Evolutionary conservation across 371 early-diverging fungal species (phyloP).

Genomic region (Actinomucor elegans): DNA sequence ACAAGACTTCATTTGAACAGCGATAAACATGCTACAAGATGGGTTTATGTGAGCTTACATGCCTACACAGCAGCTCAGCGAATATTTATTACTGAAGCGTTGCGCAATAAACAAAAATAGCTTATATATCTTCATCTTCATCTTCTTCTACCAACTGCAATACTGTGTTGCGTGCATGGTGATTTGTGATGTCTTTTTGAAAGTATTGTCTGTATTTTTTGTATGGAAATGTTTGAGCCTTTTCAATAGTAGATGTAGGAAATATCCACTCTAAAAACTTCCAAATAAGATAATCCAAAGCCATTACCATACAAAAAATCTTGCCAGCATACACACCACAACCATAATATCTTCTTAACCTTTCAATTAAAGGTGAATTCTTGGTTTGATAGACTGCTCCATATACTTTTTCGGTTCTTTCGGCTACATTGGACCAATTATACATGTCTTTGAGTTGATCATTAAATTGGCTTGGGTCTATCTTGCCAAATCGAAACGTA

Average conservation of each 20-base stretch:
- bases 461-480: slow-evolving; percentile 78
- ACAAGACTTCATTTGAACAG: neutral
- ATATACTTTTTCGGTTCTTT: slow-evolving; percentile 89
- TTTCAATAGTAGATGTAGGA: slow-evolving; percentile 73
- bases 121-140: slow-evolving; percentile 1
- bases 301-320: slow-evolving; percentile 86
- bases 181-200: slow-evolving; percentile 3
- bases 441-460: slow-evolving; percentile 90
- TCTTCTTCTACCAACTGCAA: slow-evolving; percentile 9
- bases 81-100: slow-evolving; percentile 1
- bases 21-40: slow-evolving; percentile 7
- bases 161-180: neutral
- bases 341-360: slow-evolving; percentile 82
- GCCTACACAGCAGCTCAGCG: slow-evolving; percentile 20
- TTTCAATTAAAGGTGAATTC: slow-evolving; percentile 78
- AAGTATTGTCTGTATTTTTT: slow-evolving; percentile 49
- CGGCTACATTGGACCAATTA: slow-evolving; percentile 94
- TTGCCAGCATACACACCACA: slow-evolving; percentile 94
- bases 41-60: slow-evolving; percentile 11
- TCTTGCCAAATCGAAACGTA: slow-evolving; percentile 63
- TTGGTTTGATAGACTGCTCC: slow-evolving; percentile 61
- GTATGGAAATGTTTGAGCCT: slow-evolving; percentile 66
- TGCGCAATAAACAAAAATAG: slow-evolving; percentile 1
- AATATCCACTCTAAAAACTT: slow-evolving; percentile 82
- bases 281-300: slow-evolving; percentile 82